Evolutionary conservation across 257 asterid genomes (phyloP), one percentile per base, ranked within the genome.

Genomic region (Parsonsia alboflavescens): DNA sequence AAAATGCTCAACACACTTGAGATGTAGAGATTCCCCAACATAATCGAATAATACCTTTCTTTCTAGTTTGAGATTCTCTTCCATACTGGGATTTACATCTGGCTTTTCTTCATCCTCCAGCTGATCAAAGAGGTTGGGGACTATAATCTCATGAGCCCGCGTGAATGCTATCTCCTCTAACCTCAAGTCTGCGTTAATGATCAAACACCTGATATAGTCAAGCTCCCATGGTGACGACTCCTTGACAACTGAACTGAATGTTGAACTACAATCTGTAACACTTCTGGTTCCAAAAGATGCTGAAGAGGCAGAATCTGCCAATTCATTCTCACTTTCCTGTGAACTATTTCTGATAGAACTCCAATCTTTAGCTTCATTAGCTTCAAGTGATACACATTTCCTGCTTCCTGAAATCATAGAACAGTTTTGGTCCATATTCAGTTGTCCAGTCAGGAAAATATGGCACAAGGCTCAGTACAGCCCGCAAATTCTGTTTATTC

Each of bases 241-340:
- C 67, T 83, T 77, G 7, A 84, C 67, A 76, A 79, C 83, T 16
- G 77, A 80, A 65, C 66, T 52, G 16, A 75, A 82, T 74, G 76
- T 73, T 72, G 74, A 71, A 75, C 87, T 83, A 61, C 79, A 71
- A 78, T 77, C 78, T 59, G 85, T 82, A 81, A 81, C 85, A 74
- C 85, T 83, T 28, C 76, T 53, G 57, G 82, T 76, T 30, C 85
- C 85, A 48, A 83, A 77, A 49, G 93, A 88, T 17, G 77, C 57
- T 44, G 97, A 89, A 59, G 96, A 89, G 76, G 96, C 97, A 4
- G 96, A 87, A 75, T 92, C 98, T 73, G 89, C 88, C 71, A 88
- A 80, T 69, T 90, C 97, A 15, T 64, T 46, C 73, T 91, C 97
- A 70, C 73, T 82, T 73, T 86, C 97, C 7, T 46, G 53, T 56